These are phyloP conservation scores for Metroxylon sagu DNA, from an alignment of 176 grass and related monocot genomes.

Conservation along the genomic window DNA sequence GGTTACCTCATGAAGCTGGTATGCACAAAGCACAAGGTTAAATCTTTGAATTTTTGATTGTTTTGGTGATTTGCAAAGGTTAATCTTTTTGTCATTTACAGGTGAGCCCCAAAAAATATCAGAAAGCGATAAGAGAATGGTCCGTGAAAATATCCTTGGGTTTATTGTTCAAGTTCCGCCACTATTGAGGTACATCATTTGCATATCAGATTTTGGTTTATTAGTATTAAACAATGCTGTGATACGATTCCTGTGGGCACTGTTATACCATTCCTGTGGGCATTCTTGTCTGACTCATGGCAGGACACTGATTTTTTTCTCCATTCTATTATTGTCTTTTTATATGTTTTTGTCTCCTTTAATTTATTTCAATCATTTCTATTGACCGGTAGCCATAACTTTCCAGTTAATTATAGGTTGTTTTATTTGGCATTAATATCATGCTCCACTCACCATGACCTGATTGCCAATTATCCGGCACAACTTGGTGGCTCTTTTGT, in stretches of 20 bases:
- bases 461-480: no score
- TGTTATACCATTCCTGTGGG: no score
- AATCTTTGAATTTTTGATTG: slow-evolving; percentile 7
- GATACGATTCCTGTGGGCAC: no score
- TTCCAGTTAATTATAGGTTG: no score
- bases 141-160: slow-evolving; percentile 76
- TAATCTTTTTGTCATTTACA: slow-evolving; percentile 23
- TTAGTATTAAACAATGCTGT: no score
- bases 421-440: no score
- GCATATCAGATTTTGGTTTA: no score
- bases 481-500: no score
- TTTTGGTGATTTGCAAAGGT: slow-evolving; percentile 6
- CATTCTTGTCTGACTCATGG: no score
- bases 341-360: background rate
- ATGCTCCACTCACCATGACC: no score
- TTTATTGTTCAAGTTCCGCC: slow-evolving; percentile 90
- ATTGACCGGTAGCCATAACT: no score
- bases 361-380: no score
- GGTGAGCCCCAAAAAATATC: slow-evolving; percentile 54
- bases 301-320: background rate
- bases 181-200: slow-evolving; percentile 62
- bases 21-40: slow-evolving; percentile 10
- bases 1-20: slow-evolving; percentile 69
- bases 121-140: slow-evolving; percentile 64
- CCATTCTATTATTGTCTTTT: background rate